Conservation (phyloP, 1,139 yeast genomes). For the Pneumocystis murina region DNA sequence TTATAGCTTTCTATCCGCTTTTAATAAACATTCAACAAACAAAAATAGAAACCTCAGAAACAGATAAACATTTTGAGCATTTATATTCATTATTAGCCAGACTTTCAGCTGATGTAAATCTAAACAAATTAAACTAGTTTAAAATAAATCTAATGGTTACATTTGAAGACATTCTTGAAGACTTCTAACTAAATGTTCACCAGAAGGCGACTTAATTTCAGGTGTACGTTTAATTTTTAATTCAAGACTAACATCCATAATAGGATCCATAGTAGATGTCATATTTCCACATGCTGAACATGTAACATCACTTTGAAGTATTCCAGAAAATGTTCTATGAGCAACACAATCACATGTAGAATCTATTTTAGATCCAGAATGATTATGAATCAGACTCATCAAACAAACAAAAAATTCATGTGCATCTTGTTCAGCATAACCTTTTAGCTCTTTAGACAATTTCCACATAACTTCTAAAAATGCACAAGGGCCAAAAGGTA, state of each 20-base stretch:
- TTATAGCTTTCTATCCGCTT: constrained; percentile 47
- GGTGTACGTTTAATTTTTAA: constrained; percentile 21
- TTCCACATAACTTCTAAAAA: constrained; percentile 71
- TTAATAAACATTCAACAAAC: constrained; percentile 11
- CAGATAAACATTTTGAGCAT: background rate
- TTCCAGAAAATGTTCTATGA: constrained; percentile 67
- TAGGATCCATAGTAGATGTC: constrained; percentile 69
- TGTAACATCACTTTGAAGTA: constrained; percentile 53
- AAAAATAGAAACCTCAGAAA: background rate
- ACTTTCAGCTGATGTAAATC: background rate
- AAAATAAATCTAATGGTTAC: constrained; percentile 4
- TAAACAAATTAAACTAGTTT: background rate
- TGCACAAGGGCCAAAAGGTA: constrained; percentile 43
- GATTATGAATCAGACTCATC: constrained; percentile 58
- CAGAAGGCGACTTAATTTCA: constrained; percentile 1
- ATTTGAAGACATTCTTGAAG: constrained; percentile 15
- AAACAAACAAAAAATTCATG: constrained; percentile 93
- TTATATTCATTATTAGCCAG: background rate
- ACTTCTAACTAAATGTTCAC: background rate
- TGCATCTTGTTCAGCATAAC: constrained; percentile 94
- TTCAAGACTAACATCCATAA: constrained; percentile 77
- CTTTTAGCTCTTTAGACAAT: constrained; percentile 69
- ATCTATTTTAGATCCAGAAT: constrained; percentile 1
- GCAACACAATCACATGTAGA: constrained; percentile 55
- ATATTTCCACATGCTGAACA: constrained; percentile 55